Conservation (phyloP, 2,329 filamentous ascomycete species). For the Diaporthe humulicola region DNA sequence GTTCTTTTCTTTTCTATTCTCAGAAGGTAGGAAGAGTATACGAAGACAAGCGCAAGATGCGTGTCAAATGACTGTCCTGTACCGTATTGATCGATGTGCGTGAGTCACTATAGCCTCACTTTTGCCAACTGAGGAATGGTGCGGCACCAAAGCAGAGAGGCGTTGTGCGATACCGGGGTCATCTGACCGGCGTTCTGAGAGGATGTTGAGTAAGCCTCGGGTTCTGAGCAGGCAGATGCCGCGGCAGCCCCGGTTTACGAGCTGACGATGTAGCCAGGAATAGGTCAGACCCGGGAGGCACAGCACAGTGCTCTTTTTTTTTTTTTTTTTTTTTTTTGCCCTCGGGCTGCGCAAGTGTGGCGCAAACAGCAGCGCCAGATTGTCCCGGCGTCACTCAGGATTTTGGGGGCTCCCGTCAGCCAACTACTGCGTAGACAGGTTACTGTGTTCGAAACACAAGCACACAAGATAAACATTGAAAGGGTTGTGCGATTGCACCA, state of each 20-base stretch:
- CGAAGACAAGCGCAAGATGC: not conserved
- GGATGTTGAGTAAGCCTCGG: not conserved
- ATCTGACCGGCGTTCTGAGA: not conserved
- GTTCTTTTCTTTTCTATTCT: not conserved
- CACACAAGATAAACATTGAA: not conserved
- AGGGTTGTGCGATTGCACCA: not conserved
- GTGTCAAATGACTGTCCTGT: not conserved
- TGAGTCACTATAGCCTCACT: not conserved
- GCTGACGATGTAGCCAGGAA: slow-evolving; percentile 12
- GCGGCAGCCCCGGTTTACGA: slow-evolving; percentile 19
- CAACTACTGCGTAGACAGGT: not conserved
- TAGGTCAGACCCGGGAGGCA: slow-evolving; percentile 1
- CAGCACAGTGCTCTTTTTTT: not conserved
- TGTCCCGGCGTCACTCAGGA: not conserved
- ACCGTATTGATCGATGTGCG: not conserved
- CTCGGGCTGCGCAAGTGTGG: slow-evolving; percentile 18
- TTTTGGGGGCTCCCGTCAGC: not conserved
- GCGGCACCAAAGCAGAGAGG: not conserved
- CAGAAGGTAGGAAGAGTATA: not conserved
- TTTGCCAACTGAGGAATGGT: not conserved
- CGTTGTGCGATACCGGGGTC: not conserved
- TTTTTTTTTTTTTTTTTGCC: too few species aligned
- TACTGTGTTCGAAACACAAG: not conserved
- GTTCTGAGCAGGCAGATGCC: not conserved
- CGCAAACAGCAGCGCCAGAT: slow-evolving; percentile 20